Evolutionary conservation across 495 filamentous ascomycete genomes (phyloP), one percentile per base, ranked within the genome.

Genomic region (Cercophora samala): DNA sequence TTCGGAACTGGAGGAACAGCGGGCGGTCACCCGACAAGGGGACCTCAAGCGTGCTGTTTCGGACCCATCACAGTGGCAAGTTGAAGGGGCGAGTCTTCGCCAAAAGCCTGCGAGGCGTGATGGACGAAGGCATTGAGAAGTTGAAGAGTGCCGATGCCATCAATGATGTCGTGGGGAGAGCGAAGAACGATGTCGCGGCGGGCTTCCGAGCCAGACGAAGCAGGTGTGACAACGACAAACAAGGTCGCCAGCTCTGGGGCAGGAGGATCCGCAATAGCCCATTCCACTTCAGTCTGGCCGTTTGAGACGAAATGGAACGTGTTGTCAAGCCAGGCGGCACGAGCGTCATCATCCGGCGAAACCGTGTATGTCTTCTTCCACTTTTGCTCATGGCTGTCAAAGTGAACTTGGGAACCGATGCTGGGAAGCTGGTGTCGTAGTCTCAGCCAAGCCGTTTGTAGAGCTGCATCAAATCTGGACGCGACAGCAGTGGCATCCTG

Each of bases 141-240:
- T n/a, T 73, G 71, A 1, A 84, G 72, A 13, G 78, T 76, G n/a
- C 83, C 81, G 60, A 82, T 75, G 15, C 82, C 82, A 64, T 85
- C 83, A 18, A 83, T 80, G 2, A 84, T 72, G 68, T 82, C 78
- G 70, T 84, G 81, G 6, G 76, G 80, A 15, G 74, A 77, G 4
- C 81, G 77, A 19, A 84, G 71, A 13, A 85, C 76, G 46, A 84
- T 37, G 46, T 80, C 78, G 0, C 70, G 71, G 13, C 64, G 64
- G 46, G 78, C 46, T 4, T 19, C 46, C 4, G 46, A 56, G n/a
- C 5, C n/a, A 4, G 60, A 19, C 6, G 60, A 54, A 0, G 64
- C 21, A 0, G 72, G 18, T 0, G 66, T 66, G 17, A 64, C 76
- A 32, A 83, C 62, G n/a, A 83, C 46, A 66, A 79, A 80, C 0